phyloP scores from a whole-genome alignment of 2,329 filamentous ascomycete species.

The Xylariaceae sp. region DNA sequence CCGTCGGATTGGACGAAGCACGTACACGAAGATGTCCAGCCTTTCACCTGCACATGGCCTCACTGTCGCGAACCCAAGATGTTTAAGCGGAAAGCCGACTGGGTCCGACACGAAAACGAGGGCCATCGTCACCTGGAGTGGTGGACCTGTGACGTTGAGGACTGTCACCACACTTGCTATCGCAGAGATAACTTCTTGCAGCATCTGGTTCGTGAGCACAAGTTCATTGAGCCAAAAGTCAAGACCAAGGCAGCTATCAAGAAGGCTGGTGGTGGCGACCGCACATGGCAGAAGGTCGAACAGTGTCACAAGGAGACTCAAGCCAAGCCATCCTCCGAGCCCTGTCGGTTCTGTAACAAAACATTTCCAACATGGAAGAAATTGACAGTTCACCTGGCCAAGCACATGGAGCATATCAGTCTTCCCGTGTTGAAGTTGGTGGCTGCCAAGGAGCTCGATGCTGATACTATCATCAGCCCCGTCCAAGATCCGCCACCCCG shows the following conservation, averaged over 20 bases:
- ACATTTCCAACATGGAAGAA: constrained; percentile 85
- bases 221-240: constrained; percentile 74
- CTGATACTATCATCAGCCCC: constrained; percentile 64
- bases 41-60: constrained; percentile 88
- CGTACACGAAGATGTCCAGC: constrained; percentile 88
- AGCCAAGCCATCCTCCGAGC: constrained; percentile 65
- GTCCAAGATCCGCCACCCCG: constrained; percentile 53
- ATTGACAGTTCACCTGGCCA: constrained; percentile 85
- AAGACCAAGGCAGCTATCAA: constrained; percentile 69
- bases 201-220: constrained; percentile 88
- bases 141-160: constrained; percentile 80
- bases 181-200: constrained; percentile 91
- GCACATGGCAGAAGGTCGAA: constrained; percentile 74
- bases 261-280: constrained; percentile 52
- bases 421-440: constrained; percentile 70
- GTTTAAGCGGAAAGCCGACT: constrained; percentile 93
- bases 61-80: constrained; percentile 80
- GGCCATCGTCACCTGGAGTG: constrained; percentile 84
- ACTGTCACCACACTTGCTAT: constrained; percentile 79
- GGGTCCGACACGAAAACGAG: constrained; percentile 92
- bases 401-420: constrained; percentile 90
- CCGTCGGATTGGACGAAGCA: constrained; percentile 97
- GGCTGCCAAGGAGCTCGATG: constrained; percentile 45
- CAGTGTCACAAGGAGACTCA: constrained; percentile 68
- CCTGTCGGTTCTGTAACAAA: constrained; percentile 83